A percentile compares a stretch with the other conserved stretches of the same genome.
phyloP scores from a whole-genome alignment of 768 basidiomycete species.

The Rhizopogon salebrosus region DNA sequence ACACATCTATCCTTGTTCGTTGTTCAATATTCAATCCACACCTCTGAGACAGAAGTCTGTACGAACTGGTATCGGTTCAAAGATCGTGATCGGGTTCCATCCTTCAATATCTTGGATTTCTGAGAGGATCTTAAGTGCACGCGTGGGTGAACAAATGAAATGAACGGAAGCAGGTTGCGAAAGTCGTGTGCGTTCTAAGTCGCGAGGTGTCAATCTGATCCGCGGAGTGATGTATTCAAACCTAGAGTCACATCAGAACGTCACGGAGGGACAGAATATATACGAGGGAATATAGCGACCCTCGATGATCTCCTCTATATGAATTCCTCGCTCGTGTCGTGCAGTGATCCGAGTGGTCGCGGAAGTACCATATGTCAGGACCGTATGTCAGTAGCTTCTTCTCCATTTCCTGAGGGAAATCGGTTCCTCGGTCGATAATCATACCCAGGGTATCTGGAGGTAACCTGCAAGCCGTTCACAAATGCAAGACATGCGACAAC shows the following conservation, averaged over 20 bases:
- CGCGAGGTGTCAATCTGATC: conserved; percentile 64
- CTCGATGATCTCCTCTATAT: conserved; percentile 69
- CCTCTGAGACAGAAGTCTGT: background rate
- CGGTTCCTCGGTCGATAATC: conserved; percentile 77
- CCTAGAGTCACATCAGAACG: conserved; percentile 30
- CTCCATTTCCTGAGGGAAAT: conserved; percentile 64
- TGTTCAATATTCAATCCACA: background rate
- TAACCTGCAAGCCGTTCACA: conserved; percentile 43
- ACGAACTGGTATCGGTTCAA: conserved; percentile 83
- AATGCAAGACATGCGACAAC: background rate
- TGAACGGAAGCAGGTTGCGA: conserved; percentile 55
- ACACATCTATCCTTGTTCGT: conserved; percentile 64
- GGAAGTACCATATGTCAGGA: conserved; percentile 70
- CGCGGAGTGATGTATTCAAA: conserved; percentile 77
- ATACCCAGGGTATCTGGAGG: conserved; percentile 63
- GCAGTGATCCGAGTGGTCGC: conserved; percentile 45
- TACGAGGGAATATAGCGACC: conserved; percentile 34
- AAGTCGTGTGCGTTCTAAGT: conserved; percentile 53
- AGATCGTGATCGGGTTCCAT: conserved; percentile 70
- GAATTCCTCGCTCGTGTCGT: conserved; percentile 74
- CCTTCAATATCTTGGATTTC: conserved; percentile 48
- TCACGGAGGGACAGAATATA: background rate
- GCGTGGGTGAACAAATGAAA: conserved; percentile 78
- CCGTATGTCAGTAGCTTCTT: conserved; percentile 58
- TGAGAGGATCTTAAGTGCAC: conserved; percentile 61